Evolutionary conservation across 345 rosid species (phyloP).

Genomic region (Rhizophora apiculata): DNA sequence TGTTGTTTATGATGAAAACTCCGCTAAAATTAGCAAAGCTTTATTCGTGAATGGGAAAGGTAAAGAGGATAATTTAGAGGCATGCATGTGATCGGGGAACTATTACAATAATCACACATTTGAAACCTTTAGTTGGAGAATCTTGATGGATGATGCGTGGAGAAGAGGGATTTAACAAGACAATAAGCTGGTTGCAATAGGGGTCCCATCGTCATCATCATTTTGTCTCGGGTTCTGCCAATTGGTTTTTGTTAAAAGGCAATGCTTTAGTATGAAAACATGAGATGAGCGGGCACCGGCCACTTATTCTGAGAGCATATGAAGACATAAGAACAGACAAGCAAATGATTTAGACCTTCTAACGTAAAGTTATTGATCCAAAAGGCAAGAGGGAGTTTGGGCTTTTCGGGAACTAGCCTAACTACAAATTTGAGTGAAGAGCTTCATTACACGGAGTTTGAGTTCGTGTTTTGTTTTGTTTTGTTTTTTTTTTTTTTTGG

Average conservation of each 20-base stretch:
- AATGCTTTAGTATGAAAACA: conserved; percentile 33
- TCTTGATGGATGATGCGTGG: conserved; percentile 16
- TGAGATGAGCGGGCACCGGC: conserved; percentile 8
- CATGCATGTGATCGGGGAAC: conserved; percentile 19
- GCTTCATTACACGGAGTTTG: no score
- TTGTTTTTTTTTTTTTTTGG: no score
- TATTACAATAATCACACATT: conserved; percentile 31
- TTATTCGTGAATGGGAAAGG: conserved; percentile 28
- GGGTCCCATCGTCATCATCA: conserved; percentile 51
- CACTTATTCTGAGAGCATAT: conserved; percentile 19
- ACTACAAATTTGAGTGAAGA: conserved; percentile 6
- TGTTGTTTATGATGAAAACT: conserved; percentile 23
- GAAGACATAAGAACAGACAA: conserved; percentile 30
- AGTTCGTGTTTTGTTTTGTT: no score
- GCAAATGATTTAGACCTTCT: conserved; percentile 46
- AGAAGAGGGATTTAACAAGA: conserved; percentile 21
- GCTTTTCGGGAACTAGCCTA: conserved; percentile 17
- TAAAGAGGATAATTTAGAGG: conserved; percentile 15
- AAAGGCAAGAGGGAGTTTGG: not conserved
- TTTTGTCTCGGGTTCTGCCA: conserved; percentile 38
- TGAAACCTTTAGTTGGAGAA: conserved; percentile 18
- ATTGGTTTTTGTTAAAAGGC: conserved; percentile 26
- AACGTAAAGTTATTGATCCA: conserved; percentile 17
- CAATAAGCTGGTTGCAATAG: conserved; percentile 6
- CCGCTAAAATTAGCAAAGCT: conserved; percentile 11